phyloP scores from a whole-genome alignment of 2,329 filamentous ascomycete genomes.

The Ilyonectria mors-panacis region DNA sequence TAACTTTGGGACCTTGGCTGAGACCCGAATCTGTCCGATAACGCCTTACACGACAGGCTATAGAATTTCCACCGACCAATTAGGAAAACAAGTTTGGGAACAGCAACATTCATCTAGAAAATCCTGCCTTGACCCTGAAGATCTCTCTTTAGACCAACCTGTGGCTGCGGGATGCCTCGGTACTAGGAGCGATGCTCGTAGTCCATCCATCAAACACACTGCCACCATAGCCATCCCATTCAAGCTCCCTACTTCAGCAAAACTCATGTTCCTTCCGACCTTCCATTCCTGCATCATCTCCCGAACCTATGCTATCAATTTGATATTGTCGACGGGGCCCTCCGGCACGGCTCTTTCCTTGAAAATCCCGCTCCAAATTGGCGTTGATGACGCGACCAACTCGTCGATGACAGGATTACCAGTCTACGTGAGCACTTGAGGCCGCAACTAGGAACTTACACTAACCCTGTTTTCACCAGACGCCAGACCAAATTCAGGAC shows the following conservation, averaged over 20 bases:
- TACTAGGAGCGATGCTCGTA: too few species aligned
- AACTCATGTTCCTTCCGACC: constrained; percentile 33
- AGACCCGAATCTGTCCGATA: not conserved
- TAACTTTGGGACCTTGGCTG: not conserved
- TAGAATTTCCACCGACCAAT: not conserved
- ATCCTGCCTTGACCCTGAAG: too few species aligned
- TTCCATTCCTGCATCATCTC: constrained; percentile 41
- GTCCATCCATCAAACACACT: too few species aligned
- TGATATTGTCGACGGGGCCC: constrained; percentile 14
- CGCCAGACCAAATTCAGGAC: not conserved
- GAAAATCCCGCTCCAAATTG: constrained; percentile 36
- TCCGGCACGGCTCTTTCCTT: constrained; percentile 31
- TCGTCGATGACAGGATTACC: not conserved
- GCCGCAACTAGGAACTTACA: too few species aligned
- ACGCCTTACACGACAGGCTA: not conserved
- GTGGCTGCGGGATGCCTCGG: too few species aligned
- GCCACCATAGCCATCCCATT: constrained; percentile 6
- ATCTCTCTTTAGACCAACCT: too few species aligned
- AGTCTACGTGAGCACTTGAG: not conserved
- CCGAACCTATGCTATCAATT: constrained; percentile 32
- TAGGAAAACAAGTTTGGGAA: not conserved
- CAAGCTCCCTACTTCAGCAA: constrained; percentile 27
- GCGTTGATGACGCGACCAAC: not conserved
- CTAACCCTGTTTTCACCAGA: not conserved
- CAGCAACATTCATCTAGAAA: too few species aligned